phyloP scores from a whole-genome alignment of 2,329 filamentous ascomycete species.

The Plectosphaerella cucumerina region DNA sequence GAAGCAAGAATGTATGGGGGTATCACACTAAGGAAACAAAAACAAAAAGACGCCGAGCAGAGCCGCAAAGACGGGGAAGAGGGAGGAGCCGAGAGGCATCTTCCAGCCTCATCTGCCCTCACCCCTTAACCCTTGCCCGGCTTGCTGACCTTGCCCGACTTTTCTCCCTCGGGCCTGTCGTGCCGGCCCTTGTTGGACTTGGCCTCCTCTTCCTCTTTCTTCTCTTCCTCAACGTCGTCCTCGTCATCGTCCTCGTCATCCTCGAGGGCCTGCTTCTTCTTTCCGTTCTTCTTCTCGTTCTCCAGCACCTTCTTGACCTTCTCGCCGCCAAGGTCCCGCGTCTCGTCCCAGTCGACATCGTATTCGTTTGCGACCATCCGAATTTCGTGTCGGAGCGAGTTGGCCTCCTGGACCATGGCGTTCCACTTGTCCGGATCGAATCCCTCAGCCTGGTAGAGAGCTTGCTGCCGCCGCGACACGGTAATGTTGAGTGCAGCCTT shows the following conservation, averaged over 20 bases:
- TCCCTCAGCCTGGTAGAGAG: constrained; percentile 69
- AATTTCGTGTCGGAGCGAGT: constrained; percentile 72
- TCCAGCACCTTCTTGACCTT: constrained; percentile 56
- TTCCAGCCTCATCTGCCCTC: no score
- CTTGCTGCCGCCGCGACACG: constrained; percentile 70
- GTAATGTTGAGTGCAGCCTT: constrained; percentile 84
- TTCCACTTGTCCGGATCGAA: constrained; percentile 80
- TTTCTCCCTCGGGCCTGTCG: background rate
- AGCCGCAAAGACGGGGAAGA: background rate
- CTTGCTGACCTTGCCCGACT: background rate
- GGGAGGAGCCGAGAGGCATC: no score
- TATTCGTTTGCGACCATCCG: constrained; percentile 79
- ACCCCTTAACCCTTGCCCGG: background rate
- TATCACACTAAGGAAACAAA: background rate
- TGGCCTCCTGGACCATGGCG: constrained; percentile 72
- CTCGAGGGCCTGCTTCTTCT: constrained; percentile 27
- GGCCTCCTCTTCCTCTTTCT: constrained; percentile 21
- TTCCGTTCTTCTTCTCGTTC: constrained; percentile 40
- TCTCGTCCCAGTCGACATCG: constrained; percentile 85
- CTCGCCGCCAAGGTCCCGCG: constrained; percentile 65
- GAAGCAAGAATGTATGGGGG: background rate
- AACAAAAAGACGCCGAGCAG: background rate
- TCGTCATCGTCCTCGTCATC: constrained; percentile 34
- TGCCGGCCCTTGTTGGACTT: constrained; percentile 1
- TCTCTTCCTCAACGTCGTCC: constrained; percentile 23